A percentile compares a stretch with the other conserved stretches of the same genome.
These are phyloP conservation scores for Microstegium vimineum DNA, from an alignment of 176 grass and related monocot genomes.

Conservation along the genomic window DNA sequence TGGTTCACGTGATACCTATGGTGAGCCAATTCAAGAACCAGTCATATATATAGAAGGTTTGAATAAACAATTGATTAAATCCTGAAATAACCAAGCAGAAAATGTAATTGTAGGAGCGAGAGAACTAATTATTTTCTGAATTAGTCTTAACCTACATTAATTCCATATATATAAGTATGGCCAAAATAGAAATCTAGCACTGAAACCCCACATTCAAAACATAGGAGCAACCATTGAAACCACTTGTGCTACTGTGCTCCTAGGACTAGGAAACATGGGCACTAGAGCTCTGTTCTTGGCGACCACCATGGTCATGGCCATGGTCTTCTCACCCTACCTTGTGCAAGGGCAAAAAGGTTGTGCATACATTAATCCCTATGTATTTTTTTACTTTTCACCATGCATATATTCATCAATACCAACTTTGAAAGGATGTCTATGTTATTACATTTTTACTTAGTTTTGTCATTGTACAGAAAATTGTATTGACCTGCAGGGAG, in stretches of 20 bases:
- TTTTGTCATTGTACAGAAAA: background rate
- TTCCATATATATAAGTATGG: background rate
- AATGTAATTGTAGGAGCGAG: background rate
- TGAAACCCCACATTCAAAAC: background rate
- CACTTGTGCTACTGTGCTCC: background rate
- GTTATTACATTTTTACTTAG: background rate
- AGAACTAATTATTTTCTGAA: background rate
- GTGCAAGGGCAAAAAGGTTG: background rate
- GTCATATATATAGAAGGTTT: background rate
- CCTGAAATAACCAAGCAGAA: background rate
- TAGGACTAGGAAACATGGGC: background rate
- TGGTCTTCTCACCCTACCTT: background rate
- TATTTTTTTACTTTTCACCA: background rate
- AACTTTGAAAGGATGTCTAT: background rate
- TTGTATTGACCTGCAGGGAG: background rate
- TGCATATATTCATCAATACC: background rate
- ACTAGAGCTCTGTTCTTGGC: background rate
- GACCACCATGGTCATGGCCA: background rate
- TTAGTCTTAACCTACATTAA: background rate
- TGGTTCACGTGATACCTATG: background rate
- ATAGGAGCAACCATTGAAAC: no score
- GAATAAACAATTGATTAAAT: background rate
- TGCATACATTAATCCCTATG: background rate
- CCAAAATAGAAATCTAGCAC: background rate
- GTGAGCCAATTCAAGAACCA: background rate